Conservation (phyloP, 805 yeast genomes). For the Candida maltosa region DNA sequence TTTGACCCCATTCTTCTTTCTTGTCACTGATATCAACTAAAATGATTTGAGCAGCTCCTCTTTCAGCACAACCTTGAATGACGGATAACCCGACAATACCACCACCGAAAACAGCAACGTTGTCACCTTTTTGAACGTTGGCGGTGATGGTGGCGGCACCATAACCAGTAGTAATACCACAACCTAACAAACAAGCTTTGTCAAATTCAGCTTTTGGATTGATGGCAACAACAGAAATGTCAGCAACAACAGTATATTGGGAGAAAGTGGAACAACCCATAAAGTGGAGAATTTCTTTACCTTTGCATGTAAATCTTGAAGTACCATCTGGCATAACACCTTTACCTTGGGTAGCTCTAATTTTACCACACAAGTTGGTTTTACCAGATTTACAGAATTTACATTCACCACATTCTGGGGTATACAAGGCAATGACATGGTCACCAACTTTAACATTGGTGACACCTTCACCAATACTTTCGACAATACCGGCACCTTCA, state of each 20-base stretch:
- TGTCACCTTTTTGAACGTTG: conserved; percentile 84
- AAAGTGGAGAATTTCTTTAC: conserved; percentile 82
- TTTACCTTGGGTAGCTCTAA: conserved; percentile 96
- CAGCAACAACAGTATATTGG: conserved; percentile 97
- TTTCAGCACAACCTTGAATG: conserved; percentile 87
- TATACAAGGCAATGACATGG: conserved; percentile 88
- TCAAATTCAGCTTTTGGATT: conserved; percentile 81
- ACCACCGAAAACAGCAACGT: conserved; percentile 94
- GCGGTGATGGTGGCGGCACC: conserved; percentile 98
- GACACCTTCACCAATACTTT: conserved; percentile 92
- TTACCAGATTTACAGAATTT: conserved; percentile 93
- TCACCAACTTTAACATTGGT: conserved; percentile 89
- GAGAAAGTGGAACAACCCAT: conserved; percentile 99
- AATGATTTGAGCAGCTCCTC: conserved; percentile 77
- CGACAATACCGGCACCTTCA: conserved; percentile 98
- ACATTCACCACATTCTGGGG: conserved; percentile 95
- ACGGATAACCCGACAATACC: conserved; percentile 97
- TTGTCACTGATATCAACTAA: conserved; percentile 84
- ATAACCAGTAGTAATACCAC: conserved; percentile 98
- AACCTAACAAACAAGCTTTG: conserved; percentile 88
- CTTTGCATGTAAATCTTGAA: conserved; percentile 80
- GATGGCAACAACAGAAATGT: conserved; percentile 92
- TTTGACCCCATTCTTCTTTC: conserved; percentile 80
- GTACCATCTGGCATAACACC: conserved; percentile 99
- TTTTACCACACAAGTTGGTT: conserved; percentile 93